Percentiles rank a stretch among this genome's conserved stretches.
Conservation (phyloP, 1,284 basidiomycete species). For the Cryptococcus deneoformans region DNA sequence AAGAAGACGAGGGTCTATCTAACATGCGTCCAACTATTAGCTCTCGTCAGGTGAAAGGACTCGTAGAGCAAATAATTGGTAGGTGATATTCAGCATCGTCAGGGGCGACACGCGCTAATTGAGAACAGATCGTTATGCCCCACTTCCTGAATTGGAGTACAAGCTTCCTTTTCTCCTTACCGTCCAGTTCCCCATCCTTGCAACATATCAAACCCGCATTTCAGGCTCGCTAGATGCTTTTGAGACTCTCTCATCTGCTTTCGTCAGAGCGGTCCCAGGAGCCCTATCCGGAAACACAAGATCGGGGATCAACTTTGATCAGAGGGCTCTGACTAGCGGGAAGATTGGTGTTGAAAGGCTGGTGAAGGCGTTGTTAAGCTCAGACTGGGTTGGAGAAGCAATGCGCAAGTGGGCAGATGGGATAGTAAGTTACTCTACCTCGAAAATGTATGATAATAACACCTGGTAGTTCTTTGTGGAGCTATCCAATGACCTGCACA, state of each 20-base stretch:
- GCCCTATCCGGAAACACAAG: conserved; percentile 59
- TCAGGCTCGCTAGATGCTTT: conserved; percentile 86
- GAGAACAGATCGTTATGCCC: conserved; percentile 70
- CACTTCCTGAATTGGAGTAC: conserved; percentile 73
- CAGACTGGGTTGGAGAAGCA: conserved; percentile 63
- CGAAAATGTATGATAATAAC: background rate
- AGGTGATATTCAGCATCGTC: too few relatives aligned
- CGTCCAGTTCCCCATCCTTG: conserved; percentile 83
- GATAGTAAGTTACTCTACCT: conserved; percentile 57
- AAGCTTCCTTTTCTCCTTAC: conserved; percentile 76
- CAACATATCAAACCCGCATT: conserved; percentile 73
- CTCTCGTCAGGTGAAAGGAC: conserved; percentile 71
- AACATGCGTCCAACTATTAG: conserved; percentile 64
- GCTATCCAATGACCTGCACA: conserved; percentile 76
- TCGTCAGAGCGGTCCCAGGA: conserved; percentile 88
- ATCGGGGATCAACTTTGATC: conserved; percentile 52
- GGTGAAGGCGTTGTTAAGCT: conserved; percentile 76
- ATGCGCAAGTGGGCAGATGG: conserved; percentile 83
- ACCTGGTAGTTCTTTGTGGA: conserved; percentile 76
- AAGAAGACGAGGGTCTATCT: conserved; percentile 53
- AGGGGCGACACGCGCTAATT: background rate
- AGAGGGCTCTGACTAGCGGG: conserved; percentile 64
- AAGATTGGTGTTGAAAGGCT: conserved; percentile 74
- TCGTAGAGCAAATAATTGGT: conserved; percentile 77
- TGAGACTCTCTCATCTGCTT: conserved; percentile 79